These are phyloP conservation scores for Microcos paniculata DNA, from an alignment of 345 rosid species.

Conservation along the genomic window DNA sequence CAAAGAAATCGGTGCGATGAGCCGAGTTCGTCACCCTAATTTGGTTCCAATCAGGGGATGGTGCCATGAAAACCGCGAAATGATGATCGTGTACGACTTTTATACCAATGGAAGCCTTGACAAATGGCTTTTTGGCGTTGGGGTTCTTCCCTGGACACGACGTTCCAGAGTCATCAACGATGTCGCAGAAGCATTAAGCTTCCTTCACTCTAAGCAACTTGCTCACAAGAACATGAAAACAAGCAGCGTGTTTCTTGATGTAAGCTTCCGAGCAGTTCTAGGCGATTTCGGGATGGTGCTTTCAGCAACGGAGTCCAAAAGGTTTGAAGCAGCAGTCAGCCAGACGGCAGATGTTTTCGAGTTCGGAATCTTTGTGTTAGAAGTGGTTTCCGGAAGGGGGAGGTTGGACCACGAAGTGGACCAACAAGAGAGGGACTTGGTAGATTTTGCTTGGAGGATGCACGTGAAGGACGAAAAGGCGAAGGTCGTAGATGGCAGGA, in stretches of 20 bases:
- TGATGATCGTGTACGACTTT: constrained; percentile 43
- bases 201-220: constrained; percentile 38
- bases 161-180: constrained; percentile 41
- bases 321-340: constrained; percentile 41
- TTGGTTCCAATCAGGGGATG: constrained; percentile 49
- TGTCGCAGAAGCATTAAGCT: constrained; percentile 39
- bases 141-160: constrained; percentile 50
- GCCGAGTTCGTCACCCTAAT: constrained; percentile 46
- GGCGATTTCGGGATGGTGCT: constrained; percentile 52
- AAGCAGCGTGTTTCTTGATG: constrained; percentile 42
- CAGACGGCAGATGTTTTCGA: constrained; percentile 45
- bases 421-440: constrained; percentile 40
- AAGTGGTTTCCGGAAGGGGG: constrained; percentile 46
- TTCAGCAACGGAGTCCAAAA: constrained; percentile 25
- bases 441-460: constrained; percentile 48
- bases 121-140: constrained; percentile 46
- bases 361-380: constrained; percentile 46
- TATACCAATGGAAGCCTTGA: constrained; percentile 42
- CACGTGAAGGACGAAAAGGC: constrained; percentile 40
- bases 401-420: constrained; percentile 26
- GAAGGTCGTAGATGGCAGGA: constrained; percentile 42
- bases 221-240: constrained; percentile 57
- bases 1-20: constrained; percentile 40
- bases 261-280: constrained; percentile 50
- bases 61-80: constrained; percentile 41